Evolutionary conservation across 2,329 filamentous ascomycete species (phyloP), one percentile per base, ranked within the genome.

Genomic region (Aureobasidium sp.): DNA sequence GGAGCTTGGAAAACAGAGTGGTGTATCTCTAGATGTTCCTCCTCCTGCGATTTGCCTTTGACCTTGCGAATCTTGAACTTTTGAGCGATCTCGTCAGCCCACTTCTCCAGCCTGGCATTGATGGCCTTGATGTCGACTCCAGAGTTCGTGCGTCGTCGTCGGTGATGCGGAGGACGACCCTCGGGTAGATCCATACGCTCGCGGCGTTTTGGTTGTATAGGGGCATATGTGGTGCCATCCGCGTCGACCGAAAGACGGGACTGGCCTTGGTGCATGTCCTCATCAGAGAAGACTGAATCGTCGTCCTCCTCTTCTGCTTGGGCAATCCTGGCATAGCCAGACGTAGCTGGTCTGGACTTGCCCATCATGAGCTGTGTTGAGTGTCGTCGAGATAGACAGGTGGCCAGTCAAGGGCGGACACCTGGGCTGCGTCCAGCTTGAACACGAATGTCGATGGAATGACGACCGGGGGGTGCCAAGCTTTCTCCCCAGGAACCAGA

Each of bases 91-190:
- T 99, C 94, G 69, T 97, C 94, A 17, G 94, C 94, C 94, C 94
- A 99, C 72, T 90, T 83, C 76, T 99, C 94, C 29, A 99, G 79
- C 27, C 94, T 84, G 63, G 93, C 92, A 75, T 99, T 99, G 76
- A 99, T 97, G 64, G 94, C 94, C 74, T 97, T 97, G 72, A 99
- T 89, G 71, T 99, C 94, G 19, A 99, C 93, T 3, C 92, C 93
- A 22, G 91, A 91, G 70, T 92, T 94, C 71, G 90, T 89, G 66
- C 86, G 81, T 64, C 79, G 76, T 57, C 84, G 80, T 65, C 81
- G 76, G 29, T 69, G 61, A 22, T 59, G 49, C 0, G 75, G 74
- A 7, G 72, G 65, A 22, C 57, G 61, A 22, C 64, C 63, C 24
- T 68, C 71, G 7, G 73, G 70, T 60, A 74, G 68, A 56, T 75